Base-by-base conservation (phyloP, 371 early-diverging fungal species). In the Lichtheimia ornata region DNA sequence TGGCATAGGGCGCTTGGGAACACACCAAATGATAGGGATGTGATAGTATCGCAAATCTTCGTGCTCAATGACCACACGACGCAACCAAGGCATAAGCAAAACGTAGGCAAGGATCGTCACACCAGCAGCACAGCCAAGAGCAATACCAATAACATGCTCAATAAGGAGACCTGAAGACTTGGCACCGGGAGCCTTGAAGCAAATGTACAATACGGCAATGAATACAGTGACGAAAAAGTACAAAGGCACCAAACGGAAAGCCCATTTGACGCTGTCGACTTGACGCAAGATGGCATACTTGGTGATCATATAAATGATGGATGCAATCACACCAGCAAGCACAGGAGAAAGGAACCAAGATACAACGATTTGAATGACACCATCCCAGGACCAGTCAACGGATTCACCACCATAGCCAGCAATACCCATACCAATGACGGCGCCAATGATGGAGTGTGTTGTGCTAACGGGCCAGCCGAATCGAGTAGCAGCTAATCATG, bases 301-400 rank as follows among this genome's bases (percentile, higher is more conserved):
- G 24, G 89, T 88, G 53, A 84, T 69, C n/a, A 79, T 55, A 67
- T 86, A 94, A 56, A 94, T 81, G 41, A 81, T 30, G 9, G 88
- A 75, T 9, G 91, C 83, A 56, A 89, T 79, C 17, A 84, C 9
- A 53, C 91, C 94, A 41, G 94, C 83, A 50, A 70, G 63, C 25
- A 88, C 58, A 6, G 95, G 93, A 2, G 91, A 88, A 24, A 91
- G 72, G 41, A 94, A 77, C 93, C 93, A 94, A 7, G 90, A 87
- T 22, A 87, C 73, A 56, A 94, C 77, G 65, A 94, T 92, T 61
- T 82, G 82, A 47, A 76, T 82, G 22, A 94, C 74, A 43, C 92
- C 94, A 45, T 70, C 64, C 74, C 82, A 91, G 15, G 70, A 73
- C 94, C 94, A 94, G 63, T 80, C 68, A 53, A 94, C 86, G 30